Conservation (phyloP, 2,329 filamentous ascomycete genomes). For the Monosporascus sp. region DNA sequence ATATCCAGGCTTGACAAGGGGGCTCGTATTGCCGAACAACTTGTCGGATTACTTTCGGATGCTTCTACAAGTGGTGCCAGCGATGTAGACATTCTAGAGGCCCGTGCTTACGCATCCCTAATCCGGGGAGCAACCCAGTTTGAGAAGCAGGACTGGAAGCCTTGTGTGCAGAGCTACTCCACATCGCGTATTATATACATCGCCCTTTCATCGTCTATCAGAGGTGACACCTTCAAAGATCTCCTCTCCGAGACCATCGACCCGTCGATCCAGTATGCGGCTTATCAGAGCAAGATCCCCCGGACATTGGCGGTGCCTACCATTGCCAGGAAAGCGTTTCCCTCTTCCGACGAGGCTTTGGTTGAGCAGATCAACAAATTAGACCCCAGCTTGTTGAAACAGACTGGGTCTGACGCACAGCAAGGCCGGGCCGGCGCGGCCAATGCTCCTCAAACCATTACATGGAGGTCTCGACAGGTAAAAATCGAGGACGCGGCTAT, state of each 20-base stretch:
- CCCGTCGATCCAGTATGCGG: constrained; percentile 88
- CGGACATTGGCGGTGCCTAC: constrained; percentile 75
- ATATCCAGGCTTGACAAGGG: constrained; percentile 83
- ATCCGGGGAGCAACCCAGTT: constrained; percentile 74
- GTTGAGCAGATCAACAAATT: constrained; percentile 64
- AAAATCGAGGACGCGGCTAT: constrained; percentile 91
- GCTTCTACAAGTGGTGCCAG: constrained; percentile 58
- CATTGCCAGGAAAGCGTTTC: constrained; percentile 76
- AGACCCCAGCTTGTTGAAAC: constrained; percentile 61
- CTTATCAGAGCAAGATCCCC: constrained; percentile 85
- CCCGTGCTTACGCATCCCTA: constrained; percentile 74
- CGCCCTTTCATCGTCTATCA: constrained; percentile 58
- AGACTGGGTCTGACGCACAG: constrained; percentile 44
- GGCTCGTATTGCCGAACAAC: constrained; percentile 59
- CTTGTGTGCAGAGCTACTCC: constrained; percentile 70
- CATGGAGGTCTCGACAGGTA: constrained; percentile 81
- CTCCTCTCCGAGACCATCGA: constrained; percentile 82
- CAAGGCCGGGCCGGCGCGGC: constrained; percentile 45
- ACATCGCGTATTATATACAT: constrained; percentile 78
- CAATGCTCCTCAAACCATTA: constrained; percentile 66
- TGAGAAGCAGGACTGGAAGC: constrained; percentile 82
- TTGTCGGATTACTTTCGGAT: constrained; percentile 63
- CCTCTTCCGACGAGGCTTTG: constrained; percentile 56
- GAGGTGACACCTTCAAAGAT: constrained; percentile 79
- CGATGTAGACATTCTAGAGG: constrained; percentile 72